Evolutionary conservation across 2,329 filamentous ascomycete genomes (phyloP).

Genomic region (Penicillium sclerotigenum): DNA sequence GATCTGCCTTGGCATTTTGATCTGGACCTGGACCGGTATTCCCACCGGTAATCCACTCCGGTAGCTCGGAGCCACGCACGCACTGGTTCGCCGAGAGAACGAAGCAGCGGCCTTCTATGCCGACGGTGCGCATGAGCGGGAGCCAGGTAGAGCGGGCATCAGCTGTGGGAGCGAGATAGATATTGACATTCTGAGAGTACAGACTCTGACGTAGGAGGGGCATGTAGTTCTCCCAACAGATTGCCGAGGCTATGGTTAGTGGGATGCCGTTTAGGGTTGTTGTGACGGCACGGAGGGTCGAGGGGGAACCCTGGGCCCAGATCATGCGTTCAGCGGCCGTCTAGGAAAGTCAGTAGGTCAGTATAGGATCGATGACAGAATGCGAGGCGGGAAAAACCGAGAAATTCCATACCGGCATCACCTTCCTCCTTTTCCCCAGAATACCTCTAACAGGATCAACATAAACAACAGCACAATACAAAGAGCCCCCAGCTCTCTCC

Average conservation of each 20-base stretch:
- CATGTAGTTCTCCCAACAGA: slow-evolving; percentile 98
- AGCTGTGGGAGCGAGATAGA: slow-evolving; percentile 86
- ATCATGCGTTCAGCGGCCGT: slow-evolving; percentile 1
- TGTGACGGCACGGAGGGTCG: slow-evolving; percentile 73
- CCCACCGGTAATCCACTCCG: slow-evolving; percentile 45
- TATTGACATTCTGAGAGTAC: slow-evolving; percentile 84
- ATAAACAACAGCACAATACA: slow-evolving; percentile 81
- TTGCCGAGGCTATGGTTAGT: slow-evolving; percentile 77
- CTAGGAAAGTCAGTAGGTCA: background rate
- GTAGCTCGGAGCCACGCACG: slow-evolving; percentile 56
- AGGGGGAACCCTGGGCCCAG: slow-evolving; percentile 57
- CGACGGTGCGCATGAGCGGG: slow-evolving; percentile 73
- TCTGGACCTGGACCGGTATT: background rate
- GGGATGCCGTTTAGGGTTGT: slow-evolving; percentile 74
- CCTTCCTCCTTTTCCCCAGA: slow-evolving; percentile 83
- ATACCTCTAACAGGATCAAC: slow-evolving; percentile 70
- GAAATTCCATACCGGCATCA: slow-evolving; percentile 67
- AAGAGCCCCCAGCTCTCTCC: slow-evolving; percentile 72
- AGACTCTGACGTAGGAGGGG: slow-evolving; percentile 76
- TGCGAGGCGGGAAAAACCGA: background rate
- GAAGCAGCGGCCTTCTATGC: slow-evolving; percentile 75
- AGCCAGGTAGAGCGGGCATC: slow-evolving; percentile 81
- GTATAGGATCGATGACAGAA: background rate
- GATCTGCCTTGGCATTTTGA: background rate
- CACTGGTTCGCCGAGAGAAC: slow-evolving; percentile 85